Evolutionary conservation across 2,329 filamentous ascomycete genomes (phyloP).

Genomic region (Penicillium sp.): DNA sequence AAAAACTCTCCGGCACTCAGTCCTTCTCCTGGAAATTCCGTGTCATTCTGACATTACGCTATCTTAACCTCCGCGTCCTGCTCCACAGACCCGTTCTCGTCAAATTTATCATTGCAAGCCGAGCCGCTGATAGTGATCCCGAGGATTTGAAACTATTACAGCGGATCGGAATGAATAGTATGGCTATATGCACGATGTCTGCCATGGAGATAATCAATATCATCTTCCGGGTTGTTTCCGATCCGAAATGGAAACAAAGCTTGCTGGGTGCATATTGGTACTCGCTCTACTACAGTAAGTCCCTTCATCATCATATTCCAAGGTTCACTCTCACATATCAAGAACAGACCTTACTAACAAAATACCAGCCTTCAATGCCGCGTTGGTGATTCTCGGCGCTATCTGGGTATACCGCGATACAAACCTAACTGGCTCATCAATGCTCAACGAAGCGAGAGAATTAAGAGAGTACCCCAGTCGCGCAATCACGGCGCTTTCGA

Average conservation of each 20-base stretch:
- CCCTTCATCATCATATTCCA: neutral
- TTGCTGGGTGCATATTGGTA: conserved; percentile 35
- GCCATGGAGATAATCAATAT: conserved; percentile 31
- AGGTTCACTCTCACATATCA: too few species aligned
- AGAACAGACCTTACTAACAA: too few species aligned
- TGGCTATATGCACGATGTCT: conserved; percentile 34
- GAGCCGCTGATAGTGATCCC: conserved; percentile 8
- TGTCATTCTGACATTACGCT: conserved; percentile 47
- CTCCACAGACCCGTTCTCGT: conserved; percentile 44
- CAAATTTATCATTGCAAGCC: conserved; percentile 34
- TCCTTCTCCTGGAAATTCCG: conserved; percentile 33
- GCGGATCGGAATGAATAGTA: conserved; percentile 34
- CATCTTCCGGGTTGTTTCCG: conserved; percentile 19
- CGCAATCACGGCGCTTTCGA: conserved; percentile 23
- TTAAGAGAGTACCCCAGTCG: conserved; percentile 15
- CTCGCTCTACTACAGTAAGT: conserved; percentile 37
- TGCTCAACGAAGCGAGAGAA: conserved; percentile 8
- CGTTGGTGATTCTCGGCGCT: conserved; percentile 34
- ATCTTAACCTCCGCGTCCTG: conserved; percentile 44
- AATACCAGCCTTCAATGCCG: conserved; percentile 33
- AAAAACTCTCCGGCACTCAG: conserved; percentile 1
- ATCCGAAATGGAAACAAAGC: conserved; percentile 19
- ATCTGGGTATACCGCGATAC: conserved; percentile 21
- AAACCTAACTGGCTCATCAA: conserved; percentile 3
- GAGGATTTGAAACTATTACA: conserved; percentile 26